These are phyloP conservation scores for Penicillium brasilianum DNA, from an alignment of 2,329 filamentous ascomycete genomes.

Conservation along the genomic window DNA sequence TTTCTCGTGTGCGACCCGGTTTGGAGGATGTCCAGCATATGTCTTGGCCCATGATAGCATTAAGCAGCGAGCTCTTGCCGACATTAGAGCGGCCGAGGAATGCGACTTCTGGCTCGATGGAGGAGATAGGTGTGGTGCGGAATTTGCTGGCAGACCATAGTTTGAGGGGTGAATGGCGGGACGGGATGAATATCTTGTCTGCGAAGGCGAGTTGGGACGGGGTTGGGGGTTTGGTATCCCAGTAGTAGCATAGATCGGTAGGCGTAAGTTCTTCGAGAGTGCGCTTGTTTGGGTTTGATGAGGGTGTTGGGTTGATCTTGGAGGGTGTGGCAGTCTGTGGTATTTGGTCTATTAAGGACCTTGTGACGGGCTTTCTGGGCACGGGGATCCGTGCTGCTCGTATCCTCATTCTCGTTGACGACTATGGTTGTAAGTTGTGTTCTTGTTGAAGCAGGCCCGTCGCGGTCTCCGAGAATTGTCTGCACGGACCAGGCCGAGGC, in stretches of 20 bases:
- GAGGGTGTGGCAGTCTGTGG: conserved; percentile 4
- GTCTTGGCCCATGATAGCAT: conserved; percentile 61
- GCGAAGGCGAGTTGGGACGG: conserved; percentile 52
- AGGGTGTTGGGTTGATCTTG: background rate
- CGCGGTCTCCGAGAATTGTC: conserved; percentile 28
- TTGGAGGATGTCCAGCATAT: conserved; percentile 63
- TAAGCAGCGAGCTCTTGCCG: conserved; percentile 70
- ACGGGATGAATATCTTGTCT: conserved; percentile 51
- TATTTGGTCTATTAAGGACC: conserved; percentile 14
- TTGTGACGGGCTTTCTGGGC: conserved; percentile 11
- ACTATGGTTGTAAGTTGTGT: background rate
- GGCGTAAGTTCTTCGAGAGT: conserved; percentile 39
- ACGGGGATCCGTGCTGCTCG: conserved; percentile 7
- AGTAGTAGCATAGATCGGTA: conserved; percentile 52
- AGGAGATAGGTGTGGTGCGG: conserved; percentile 60
- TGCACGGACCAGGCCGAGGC: conserved; percentile 26
- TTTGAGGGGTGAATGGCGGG: conserved; percentile 57
- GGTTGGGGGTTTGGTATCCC: conserved; percentile 56
- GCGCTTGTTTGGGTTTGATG: conserved; percentile 33
- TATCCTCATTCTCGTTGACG: conserved; percentile 15
- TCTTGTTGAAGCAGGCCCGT: conserved; percentile 8
- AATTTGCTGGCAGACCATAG: conserved; percentile 67
- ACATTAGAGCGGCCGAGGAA: conserved; percentile 74
- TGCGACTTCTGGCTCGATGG: conserved; percentile 63
- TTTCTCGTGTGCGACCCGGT: conserved; percentile 65